These are phyloP conservation scores for Angomonas deanei DNA, from an alignment of 208 protist genomes.

Conservation along the genomic window DNA sequence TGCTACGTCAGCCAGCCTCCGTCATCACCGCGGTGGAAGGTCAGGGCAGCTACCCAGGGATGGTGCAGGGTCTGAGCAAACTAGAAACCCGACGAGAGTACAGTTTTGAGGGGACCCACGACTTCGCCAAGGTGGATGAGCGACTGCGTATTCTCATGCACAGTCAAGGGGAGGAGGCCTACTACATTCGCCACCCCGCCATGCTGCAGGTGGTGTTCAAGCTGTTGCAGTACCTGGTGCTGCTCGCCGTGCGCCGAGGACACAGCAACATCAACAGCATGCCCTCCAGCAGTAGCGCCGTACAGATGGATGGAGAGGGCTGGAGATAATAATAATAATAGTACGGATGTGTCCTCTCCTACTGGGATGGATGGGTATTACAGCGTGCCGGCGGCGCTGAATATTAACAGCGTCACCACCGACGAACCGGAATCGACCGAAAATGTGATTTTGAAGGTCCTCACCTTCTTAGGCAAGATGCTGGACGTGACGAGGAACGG, in stretches of 20 bases:
- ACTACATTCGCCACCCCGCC: constrained; percentile 23
- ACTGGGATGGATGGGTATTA: not conserved
- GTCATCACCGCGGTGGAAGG: constrained; percentile 1
- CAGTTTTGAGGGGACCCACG: constrained; percentile 68
- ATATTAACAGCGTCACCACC: too few species aligned
- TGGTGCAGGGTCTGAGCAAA: constrained; percentile 21
- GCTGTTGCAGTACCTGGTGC: constrained; percentile 33
- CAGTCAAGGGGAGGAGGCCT: constrained; percentile 18
- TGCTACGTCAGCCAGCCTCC: not conserved
- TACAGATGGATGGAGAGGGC: not conserved
- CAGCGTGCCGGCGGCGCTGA: not conserved
- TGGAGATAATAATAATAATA: not conserved
- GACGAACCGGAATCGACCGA: too few species aligned
- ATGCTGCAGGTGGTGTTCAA: constrained; percentile 38
- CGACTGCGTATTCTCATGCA: constrained; percentile 30
- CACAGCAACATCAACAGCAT: not conserved
- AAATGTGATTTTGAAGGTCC: constrained; percentile 42
- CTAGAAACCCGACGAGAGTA: constrained; percentile 57
- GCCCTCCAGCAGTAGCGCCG: not conserved
- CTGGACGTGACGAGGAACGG: constrained; percentile 61
- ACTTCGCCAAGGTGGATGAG: constrained; percentile 45
- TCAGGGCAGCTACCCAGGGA: constrained; percentile 39
- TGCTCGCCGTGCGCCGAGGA: not conserved
- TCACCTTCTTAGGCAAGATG: constrained; percentile 78
- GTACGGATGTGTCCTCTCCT: too few species aligned